phyloP scores from a whole-genome alignment of 2,329 filamentous ascomycete genomes.

The Pseudodiploospora longispora region DNA sequence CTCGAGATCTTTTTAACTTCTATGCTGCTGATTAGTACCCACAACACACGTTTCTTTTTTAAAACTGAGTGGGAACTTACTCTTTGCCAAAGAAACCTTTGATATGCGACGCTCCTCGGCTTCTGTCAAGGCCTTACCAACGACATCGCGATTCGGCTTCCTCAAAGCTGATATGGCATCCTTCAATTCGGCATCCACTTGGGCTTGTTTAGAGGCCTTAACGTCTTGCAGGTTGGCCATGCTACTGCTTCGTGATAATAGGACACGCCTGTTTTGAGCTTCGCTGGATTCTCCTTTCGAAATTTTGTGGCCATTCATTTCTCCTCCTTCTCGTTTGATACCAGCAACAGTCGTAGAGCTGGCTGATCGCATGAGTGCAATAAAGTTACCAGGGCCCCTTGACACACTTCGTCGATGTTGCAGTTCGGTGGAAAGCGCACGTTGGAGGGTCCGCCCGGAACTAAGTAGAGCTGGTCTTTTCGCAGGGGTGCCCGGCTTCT shows the following conservation, averaged over 20 bases:
- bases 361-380: conserved; percentile 60
- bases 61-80: conserved; percentile 29
- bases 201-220: conserved; percentile 57
- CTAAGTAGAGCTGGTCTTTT: conserved; percentile 38
- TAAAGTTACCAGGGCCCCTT: conserved; percentile 47
- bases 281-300: conserved; percentile 32
- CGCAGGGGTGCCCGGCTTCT: conserved; percentile 43
- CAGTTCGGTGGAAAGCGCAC: conserved; percentile 53
- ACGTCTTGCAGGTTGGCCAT: conserved; percentile 43
- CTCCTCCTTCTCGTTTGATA: conserved; percentile 62
- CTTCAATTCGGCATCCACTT: conserved; percentile 61
- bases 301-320: conserved; percentile 44
- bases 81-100: conserved; percentile 36
- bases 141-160: conserved; percentile 66
- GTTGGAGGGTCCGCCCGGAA: conserved; percentile 47
- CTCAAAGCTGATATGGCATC: conserved; percentile 67
- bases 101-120: conserved; percentile 54
- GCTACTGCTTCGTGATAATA: conserved; percentile 34
- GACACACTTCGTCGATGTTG: conserved; percentile 45
- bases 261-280: conserved; percentile 31
- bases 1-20: conserved; percentile 25
- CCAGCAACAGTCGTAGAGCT: conserved; percentile 52
- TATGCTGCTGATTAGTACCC: neutral
- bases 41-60: neutral
- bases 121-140: conserved; percentile 58